These are phyloP conservation scores for Pseudomonodictys pantanalensis DNA, from an alignment of 495 filamentous ascomycete genomes.

Conservation along the genomic window DNA sequence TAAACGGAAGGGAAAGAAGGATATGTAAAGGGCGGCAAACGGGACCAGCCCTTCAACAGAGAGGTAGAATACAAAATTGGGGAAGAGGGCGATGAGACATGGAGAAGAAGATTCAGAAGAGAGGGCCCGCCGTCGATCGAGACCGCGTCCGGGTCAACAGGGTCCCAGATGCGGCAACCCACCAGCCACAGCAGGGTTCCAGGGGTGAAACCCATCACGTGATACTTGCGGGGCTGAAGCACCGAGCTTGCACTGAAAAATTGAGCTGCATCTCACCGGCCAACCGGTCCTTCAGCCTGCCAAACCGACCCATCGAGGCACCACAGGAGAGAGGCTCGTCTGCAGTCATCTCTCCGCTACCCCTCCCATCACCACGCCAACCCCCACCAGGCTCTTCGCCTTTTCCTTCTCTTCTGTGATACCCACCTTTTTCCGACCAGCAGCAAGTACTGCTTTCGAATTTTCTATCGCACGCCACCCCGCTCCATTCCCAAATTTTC, in stretches of 20 bases:
- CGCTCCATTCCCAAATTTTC: constrained; percentile 1
- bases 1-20: not conserved
- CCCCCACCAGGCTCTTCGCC: constrained; percentile 42
- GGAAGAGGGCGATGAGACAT: not conserved
- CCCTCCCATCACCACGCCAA: constrained; percentile 45
- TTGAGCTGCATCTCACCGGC: not conserved
- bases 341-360: constrained; percentile 32
- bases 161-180: not conserved
- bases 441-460: constrained; percentile 61
- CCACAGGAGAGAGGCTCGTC: constrained; percentile 22
- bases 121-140: not conserved
- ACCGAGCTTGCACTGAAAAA: not conserved
- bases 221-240: not conserved
- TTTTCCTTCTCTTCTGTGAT: constrained; percentile 57
- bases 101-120: too few species aligned
- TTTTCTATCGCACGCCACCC: constrained; percentile 20
- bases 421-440: constrained; percentile 45
- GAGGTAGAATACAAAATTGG: not conserved
- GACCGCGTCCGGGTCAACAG: not conserved
- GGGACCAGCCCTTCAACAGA: constrained; percentile 8
- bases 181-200: not conserved
- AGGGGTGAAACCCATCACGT: not conserved
- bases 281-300: constrained; percentile 1
- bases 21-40: not conserved
- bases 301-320: not conserved